Percentiles rank a stretch among this genome's conserved stretches.
These are phyloP conservation scores for Pseudotulostoma volvatum DNA, from an alignment of 495 filamentous ascomycete genomes.

Conservation along the genomic window DNA sequence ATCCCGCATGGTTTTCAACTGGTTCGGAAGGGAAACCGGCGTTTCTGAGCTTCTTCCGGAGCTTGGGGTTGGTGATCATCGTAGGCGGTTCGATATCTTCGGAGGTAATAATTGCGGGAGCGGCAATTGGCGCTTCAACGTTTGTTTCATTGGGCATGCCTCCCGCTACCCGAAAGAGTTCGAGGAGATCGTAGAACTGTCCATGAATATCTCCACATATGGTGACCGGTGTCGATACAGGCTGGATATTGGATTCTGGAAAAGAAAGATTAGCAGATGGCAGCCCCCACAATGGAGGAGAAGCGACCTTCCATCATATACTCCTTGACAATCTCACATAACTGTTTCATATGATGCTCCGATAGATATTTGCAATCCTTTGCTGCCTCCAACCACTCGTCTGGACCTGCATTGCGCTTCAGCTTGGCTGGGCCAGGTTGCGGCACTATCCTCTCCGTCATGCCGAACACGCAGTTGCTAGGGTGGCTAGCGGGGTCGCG, in stretches of 20 bases:
- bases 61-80: conserved; percentile 67
- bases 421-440: conserved; percentile 83
- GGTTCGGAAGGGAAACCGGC: conserved; percentile 27
- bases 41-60: conserved; percentile 61
- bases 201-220: conserved; percentile 97
- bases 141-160: conserved; percentile 76
- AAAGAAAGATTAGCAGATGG: not conserved
- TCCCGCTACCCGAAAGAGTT: conserved; percentile 89
- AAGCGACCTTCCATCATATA: conserved; percentile 82
- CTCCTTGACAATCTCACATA: conserved; percentile 98
- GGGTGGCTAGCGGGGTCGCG: not conserved
- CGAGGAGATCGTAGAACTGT: conserved; percentile 95
- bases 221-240: conserved; percentile 89
- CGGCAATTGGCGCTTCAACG: conserved; percentile 44
- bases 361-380: conserved; percentile 95
- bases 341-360: conserved; percentile 90
- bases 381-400: conserved; percentile 90
- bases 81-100: conserved; percentile 78
- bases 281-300: not conserved
- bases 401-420: conserved; percentile 63
- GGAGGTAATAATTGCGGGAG: conserved; percentile 54
- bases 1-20: conserved; percentile 20
- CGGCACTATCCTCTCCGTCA: conserved; percentile 48
- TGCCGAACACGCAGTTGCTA: conserved; percentile 6
- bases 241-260: conserved; percentile 92